These are phyloP conservation scores for Gautieria morchelliformis DNA, from an alignment of 768 basidiomycete genomes.

Conservation along the genomic window DNA sequence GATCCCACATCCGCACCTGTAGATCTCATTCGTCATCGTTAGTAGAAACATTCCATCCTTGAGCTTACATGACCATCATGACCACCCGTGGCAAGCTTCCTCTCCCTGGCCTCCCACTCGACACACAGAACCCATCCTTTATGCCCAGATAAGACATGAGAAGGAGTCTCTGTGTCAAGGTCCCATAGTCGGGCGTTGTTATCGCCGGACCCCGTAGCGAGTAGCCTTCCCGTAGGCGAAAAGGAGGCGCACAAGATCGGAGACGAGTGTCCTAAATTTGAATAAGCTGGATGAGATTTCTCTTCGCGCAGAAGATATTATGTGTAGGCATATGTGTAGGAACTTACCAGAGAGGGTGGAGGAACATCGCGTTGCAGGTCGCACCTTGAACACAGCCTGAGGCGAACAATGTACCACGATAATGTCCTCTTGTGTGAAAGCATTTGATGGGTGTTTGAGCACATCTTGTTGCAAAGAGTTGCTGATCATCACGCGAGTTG, in stretches of 20 bases:
- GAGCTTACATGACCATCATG: slow-evolving; percentile 81
- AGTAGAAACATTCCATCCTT: background rate
- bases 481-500: slow-evolving; percentile 74
- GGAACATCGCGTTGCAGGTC: slow-evolving; percentile 90
- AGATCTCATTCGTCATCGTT: background rate
- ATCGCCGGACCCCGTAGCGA: slow-evolving; percentile 94
- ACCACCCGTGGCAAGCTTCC: slow-evolving; percentile 85
- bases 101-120: slow-evolving; percentile 93
- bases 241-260: slow-evolving; percentile 94
- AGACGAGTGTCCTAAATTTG: slow-evolving; percentile 65
- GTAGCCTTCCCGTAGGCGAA: slow-evolving; percentile 83
- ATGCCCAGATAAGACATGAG: slow-evolving; percentile 79
- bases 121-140: slow-evolving; percentile 95
- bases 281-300: background rate
- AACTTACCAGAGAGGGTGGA: slow-evolving; percentile 72
- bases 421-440: slow-evolving; percentile 78
- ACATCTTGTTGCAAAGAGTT: slow-evolving; percentile 80
- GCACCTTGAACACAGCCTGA: slow-evolving; percentile 89
- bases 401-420: slow-evolving; percentile 86
- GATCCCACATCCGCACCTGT: slow-evolving; percentile 84
- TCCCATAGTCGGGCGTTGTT: slow-evolving; percentile 92
- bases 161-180: slow-evolving; percentile 85
- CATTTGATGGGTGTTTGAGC: slow-evolving; percentile 57
- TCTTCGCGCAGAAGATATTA: background rate
- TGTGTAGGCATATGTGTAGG: background rate